Conservation (phyloP, 371 early-diverging fungal genomes). For the Cokeromyces recurvatus region DNA sequence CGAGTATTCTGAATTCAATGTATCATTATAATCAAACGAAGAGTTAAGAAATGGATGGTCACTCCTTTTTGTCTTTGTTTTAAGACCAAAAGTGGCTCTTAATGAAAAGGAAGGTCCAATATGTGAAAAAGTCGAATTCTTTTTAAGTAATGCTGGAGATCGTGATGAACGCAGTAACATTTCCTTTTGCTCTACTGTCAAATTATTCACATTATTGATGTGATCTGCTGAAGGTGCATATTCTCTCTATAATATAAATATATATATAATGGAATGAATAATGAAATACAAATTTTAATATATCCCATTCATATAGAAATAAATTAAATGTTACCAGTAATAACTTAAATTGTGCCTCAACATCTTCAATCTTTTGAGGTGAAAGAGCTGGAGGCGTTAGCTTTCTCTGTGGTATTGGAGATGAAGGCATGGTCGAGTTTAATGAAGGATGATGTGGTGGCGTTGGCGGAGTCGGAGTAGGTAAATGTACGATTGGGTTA, state of each 20-base stretch:
- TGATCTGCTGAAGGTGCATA: conserved; percentile 40
- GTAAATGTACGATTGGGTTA: conserved; percentile 22
- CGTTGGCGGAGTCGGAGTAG: conserved; percentile 9
- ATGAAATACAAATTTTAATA: background rate
- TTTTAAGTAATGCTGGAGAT: conserved; percentile 26
- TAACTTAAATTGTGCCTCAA: conserved; percentile 39
- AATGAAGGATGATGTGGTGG: background rate
- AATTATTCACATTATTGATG: conserved; percentile 25
- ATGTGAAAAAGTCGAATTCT: conserved; percentile 31
- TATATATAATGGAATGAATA: no score
- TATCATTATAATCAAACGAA: background rate
- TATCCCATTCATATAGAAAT: background rate
- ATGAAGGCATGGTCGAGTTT: no score
- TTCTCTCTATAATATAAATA: conserved; percentile 22
- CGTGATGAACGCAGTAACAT: conserved; percentile 33
- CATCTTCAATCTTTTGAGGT: conserved; percentile 21
- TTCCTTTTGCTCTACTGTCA: conserved; percentile 40
- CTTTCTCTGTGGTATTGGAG: conserved; percentile 3
- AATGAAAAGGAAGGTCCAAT: conserved; percentile 21
- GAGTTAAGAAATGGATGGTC: background rate
- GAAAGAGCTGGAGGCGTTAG: conserved; percentile 9
- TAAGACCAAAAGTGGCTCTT: conserved; percentile 19
- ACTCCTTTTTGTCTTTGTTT: background rate
- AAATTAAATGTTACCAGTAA: conserved; percentile 23
- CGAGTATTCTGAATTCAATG: background rate